These are phyloP conservation scores for Primulina eburnea DNA, from an alignment of 257 asterid genomes.

Conservation along the genomic window DNA sequence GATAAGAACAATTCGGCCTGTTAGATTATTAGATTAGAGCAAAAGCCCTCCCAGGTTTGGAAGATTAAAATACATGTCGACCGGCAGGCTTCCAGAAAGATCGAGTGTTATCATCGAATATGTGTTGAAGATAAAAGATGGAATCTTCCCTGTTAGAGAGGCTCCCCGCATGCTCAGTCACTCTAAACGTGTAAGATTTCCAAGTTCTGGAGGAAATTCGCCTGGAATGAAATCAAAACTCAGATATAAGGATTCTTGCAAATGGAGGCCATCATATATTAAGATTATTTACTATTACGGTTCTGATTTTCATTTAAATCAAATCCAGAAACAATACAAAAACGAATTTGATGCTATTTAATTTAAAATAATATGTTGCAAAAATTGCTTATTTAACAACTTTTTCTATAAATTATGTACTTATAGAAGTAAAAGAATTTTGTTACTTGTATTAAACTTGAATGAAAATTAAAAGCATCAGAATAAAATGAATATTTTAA, in stretches of 20 bases:
- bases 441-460: too few species aligned
- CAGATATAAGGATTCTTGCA: neutral
- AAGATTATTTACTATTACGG: neutral
- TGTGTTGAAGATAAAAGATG: conserved; percentile 28
- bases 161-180: conserved; percentile 12
- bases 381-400: too few species aligned
- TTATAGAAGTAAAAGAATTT: too few species aligned
- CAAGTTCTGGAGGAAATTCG: conserved; percentile 37
- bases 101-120: conserved; percentile 20
- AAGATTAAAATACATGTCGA: conserved; percentile 19
- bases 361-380: too few species aligned
- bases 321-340: neutral
- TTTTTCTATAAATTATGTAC: too few species aligned
- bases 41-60: conserved; percentile 30
- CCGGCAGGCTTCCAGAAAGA: conserved; percentile 44
- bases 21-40: conserved; percentile 35
- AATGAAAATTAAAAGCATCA: too few species aligned
- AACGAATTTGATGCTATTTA: neutral
- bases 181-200: conserved; percentile 37
- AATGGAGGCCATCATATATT: neutral
- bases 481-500: too few species aligned
- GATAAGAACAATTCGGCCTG: conserved; percentile 34
- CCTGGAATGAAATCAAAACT: conserved; percentile 25
- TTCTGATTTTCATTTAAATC: neutral
- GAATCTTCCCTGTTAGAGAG: conserved; percentile 30